A percentile compares a stretch with the other conserved stretches of the same genome.
Conservation (phyloP, 345 rosid species). For the Murraya paniculata region DNA sequence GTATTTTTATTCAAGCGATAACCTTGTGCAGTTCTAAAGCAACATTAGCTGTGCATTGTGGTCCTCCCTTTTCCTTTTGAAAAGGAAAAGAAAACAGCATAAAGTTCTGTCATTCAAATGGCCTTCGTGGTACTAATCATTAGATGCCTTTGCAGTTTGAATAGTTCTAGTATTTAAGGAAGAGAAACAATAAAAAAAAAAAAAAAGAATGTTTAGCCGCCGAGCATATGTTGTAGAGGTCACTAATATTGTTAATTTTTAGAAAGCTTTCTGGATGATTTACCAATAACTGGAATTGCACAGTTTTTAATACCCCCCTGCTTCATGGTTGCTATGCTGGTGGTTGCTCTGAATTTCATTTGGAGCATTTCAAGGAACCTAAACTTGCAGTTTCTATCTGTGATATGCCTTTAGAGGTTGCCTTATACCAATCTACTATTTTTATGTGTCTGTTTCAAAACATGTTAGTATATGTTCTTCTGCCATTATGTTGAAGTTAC, state of each 20-base stretch:
- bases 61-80: background rate
- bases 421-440: background rate
- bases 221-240: background rate
- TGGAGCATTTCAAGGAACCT: background rate
- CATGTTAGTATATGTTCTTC: background rate
- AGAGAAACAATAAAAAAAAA: too few relatives aligned
- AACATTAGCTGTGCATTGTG: background rate
- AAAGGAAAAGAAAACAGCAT: background rate
- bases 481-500: background rate
- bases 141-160: background rate
- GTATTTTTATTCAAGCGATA: background rate
- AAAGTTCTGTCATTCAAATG: background rate
- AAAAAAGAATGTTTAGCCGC: background rate
- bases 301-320: background rate
- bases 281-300: background rate
- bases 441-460: background rate
- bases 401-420: background rate
- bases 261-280: slow-evolving; percentile 1
- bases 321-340: background rate
- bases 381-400: background rate
- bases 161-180: background rate
- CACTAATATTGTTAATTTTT: background rate
- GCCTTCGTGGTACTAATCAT: background rate
- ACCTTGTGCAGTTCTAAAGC: background rate
- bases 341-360: background rate